Percentiles rank a stretch among this genome's conserved stretches.
phyloP scores from a whole-genome alignment of 352 stramenopile species.

The Phytophthora palmivora region DNA sequence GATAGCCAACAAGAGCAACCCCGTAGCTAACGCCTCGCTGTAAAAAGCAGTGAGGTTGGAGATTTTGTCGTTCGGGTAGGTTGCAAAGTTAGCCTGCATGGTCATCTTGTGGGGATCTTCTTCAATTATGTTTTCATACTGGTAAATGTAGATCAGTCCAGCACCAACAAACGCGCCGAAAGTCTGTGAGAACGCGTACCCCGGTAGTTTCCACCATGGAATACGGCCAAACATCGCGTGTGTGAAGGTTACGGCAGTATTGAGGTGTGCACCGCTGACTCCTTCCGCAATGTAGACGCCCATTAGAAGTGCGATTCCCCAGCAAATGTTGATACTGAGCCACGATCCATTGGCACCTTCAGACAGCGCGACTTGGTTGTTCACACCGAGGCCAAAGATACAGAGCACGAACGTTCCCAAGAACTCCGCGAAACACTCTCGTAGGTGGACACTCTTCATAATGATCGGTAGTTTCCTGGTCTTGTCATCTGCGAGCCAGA shows the following conservation, averaged over 20 bases:
- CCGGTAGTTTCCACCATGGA: constrained; percentile 53
- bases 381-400: constrained; percentile 59
- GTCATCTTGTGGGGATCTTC: constrained; percentile 48
- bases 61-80: constrained; percentile 51
- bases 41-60: constrained; percentile 57
- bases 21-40: constrained; percentile 61
- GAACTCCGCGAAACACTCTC: constrained; percentile 62
- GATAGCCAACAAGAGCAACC: constrained; percentile 53
- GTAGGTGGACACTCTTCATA: constrained; percentile 41
- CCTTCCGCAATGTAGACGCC: constrained; percentile 52
- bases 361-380: constrained; percentile 58
- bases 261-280: constrained; percentile 62
- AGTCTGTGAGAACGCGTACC: constrained; percentile 48
- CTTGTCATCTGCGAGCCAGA: constrained; percentile 28
- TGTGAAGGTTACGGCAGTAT: constrained; percentile 60
- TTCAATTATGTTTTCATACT: constrained; percentile 50
- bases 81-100: constrained; percentile 51
- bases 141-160: constrained; percentile 48
- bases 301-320: constrained; percentile 66
- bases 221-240: constrained; percentile 53
- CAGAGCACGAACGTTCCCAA: constrained; percentile 60
- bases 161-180: constrained; percentile 50
- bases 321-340: constrained; percentile 72
- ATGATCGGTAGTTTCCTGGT: constrained; percentile 34
- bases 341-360: constrained; percentile 54